Base-by-base conservation (phyloP, 1,139 yeast genomes). In the Nakaseomyces sp. region DNA sequence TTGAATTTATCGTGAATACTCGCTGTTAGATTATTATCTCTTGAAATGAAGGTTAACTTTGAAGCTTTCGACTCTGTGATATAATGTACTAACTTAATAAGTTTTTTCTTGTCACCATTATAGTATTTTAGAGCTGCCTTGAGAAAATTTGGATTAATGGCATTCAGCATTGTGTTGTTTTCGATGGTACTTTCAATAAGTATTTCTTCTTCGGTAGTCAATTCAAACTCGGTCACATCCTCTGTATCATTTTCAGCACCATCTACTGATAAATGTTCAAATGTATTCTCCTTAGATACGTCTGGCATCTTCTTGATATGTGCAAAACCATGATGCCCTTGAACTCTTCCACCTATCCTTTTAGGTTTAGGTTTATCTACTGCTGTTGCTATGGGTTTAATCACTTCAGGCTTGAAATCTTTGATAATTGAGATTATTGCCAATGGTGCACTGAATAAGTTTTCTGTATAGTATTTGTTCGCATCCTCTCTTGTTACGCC, bases 21-120 rank as follows among this genome's bases (percentile, higher is more conserved):
- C 9, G 15, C 13, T 20, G 13, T n/a, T 28, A 25, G 32, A 17
- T 30, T 18, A 16, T 39, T 22, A 22, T 16, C 3, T 16, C 16
- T 32, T 13, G 36, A 10, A 25, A 41, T 32, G 22, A 37, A 15
- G 17, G 40, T 37, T 17, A 22, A 26, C 19, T 30, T 30, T 10
- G 29, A 9, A 15, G 41, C 22, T 13, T 30, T 18, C 10, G 20
- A 2, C 13, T 29, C 32, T 2, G 25, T 15, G 13, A 41, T 9
- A 36, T 17, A 48, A 37, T 31, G 43, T 22, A 26, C 18, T 13
- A 68, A 44, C 10, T 61, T 64, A 29, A 67, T 48, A 1, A 68
- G 66, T 43, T 58, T 63, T 39, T 53, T 56, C 24, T 66, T 53
- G 46, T 74, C 68, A 1, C 76, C 77, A 20, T 63, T 50, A 47